Evolutionary conservation across 148 eudicot genomes (phyloP), one percentile per base, ranked within the genome.

Genomic region (Nepenthes mirabilis): DNA sequence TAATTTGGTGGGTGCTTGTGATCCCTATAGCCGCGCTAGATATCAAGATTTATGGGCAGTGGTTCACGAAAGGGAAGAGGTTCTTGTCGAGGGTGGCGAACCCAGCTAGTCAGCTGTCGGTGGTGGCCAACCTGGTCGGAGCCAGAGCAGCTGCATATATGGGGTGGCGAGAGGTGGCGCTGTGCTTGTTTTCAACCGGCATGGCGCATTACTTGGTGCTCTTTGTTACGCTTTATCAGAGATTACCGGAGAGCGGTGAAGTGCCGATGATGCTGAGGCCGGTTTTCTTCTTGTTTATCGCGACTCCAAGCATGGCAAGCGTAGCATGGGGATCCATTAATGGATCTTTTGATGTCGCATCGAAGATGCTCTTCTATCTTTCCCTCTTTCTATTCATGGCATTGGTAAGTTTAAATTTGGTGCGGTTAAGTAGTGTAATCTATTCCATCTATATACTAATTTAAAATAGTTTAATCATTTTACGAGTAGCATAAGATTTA

Each of bases 191-290:
- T 51, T 75, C 96, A 1, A 33, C 85, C 23, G 88, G 91, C 13
- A 79, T 88, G 83, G 75, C 67, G 34, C 96, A 88, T 65, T 88
- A 88, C 49, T 71, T 81, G 63, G 86, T 84, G 57, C 59, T 84
- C 37, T 84, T 84, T 54, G 89, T 83, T 11, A 83, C 89, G 0
- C 75, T 83, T 14, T 83, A 83, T 52, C 89, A 83, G 50, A 66
- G 89, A 45, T 62, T 78, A 32, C 81, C 83, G 5, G 83, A 81
- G 12, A 70, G 70, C 12, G 57, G 79, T 49, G 73, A 76, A 2
- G 62, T 80, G 14, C 75, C 85, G 13, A 59, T 58, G 4, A 65
- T 56, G 75, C 47, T 83, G n/a, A 65, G 81, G 62, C 89, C 85
- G n/a, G 83, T 83, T 34, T 75, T 83, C 63, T 80, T 74, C 66